These are phyloP conservation scores for Maudiozyma bulderi DNA, from an alignment of 805 yeast species.

Conservation along the genomic window DNA sequence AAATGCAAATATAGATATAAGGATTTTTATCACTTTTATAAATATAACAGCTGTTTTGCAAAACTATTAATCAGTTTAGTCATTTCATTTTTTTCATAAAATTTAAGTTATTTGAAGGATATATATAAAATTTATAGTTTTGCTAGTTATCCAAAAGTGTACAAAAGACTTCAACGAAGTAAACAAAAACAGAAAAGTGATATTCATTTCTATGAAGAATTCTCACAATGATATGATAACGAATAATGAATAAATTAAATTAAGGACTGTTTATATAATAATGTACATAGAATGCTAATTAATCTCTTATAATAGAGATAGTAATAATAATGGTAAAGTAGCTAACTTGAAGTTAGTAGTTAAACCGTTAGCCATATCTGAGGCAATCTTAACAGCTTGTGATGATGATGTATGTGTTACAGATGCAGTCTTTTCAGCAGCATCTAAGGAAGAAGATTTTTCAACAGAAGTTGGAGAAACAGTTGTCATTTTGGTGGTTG, in stretches of 20 bases:
- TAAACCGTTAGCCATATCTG: background rate
- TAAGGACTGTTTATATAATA: background rate
- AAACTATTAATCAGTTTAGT: no score
- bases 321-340: background rate
- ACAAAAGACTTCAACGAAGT: background rate
- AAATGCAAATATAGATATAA: no score
- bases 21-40: no score
- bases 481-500: background rate
- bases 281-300: background rate
- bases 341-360: background rate
- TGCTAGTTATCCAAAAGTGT: background rate
- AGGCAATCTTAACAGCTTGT: background rate
- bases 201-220: background rate
- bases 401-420: slow-evolving; percentile 4
- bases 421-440: slow-evolving; percentile 3
- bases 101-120: no score
- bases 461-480: background rate
- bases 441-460: slow-evolving; percentile 1
- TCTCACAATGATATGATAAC: background rate
- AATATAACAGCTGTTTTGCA: no score
- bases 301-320: background rate
- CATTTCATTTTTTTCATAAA: no score
- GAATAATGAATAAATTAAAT: background rate
- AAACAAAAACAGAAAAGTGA: background rate
- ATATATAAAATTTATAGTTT: background rate